A percentile compares a stretch with the other conserved stretches of the same genome.
Evolutionary conservation across 1,284 basidiomycete species (phyloP).

Genomic region (Cutaneotrichosporon sp.): DNA sequence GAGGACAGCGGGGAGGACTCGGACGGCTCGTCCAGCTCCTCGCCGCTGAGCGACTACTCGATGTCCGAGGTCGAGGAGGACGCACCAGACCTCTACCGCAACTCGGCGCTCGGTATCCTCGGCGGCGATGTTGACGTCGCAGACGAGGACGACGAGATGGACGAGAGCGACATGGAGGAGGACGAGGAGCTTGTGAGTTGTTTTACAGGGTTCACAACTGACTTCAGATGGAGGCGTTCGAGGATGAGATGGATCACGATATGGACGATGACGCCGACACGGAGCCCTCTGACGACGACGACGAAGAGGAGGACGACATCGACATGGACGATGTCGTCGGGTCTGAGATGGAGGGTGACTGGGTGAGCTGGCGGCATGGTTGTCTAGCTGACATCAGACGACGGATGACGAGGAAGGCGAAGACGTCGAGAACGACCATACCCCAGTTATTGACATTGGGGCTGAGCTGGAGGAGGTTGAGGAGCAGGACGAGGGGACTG

Average conservation of each 20-base stretch:
- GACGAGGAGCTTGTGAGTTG: conserved; percentile 57
- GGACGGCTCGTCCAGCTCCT: conserved; percentile 20
- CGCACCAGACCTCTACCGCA: conserved; percentile 82
- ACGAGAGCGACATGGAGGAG: conserved; percentile 72
- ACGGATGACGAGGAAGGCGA: conserved; percentile 35
- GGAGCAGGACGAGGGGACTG: conserved; percentile 21
- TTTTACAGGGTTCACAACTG: neutral
- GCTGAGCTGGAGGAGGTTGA: conserved; percentile 28
- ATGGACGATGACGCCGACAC: conserved; percentile 58
- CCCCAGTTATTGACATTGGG: conserved; percentile 12
- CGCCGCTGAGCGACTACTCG: conserved; percentile 56
- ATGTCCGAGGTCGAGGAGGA: conserved; percentile 59
- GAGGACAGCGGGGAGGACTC: conserved; percentile 27
- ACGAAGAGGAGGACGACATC: conserved; percentile 44
- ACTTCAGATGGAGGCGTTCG: conserved; percentile 25
- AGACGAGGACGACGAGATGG: conserved; percentile 68
- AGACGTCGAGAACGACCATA: conserved; percentile 30
- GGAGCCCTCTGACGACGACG: conserved; percentile 37
- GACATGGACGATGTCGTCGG: conserved; percentile 48
- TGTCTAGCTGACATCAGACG: conserved; percentile 6
- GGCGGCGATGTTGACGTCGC: conserved; percentile 56
- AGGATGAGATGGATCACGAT: conserved; percentile 33
- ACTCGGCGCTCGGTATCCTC: conserved; percentile 92
- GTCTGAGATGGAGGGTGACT: conserved; percentile 26
- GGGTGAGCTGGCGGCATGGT: conserved; percentile 22